A percentile compares a stretch with the other conserved stretches of the same genome.
Evolutionary conservation across 139 green algal genomes (phyloP).

Genomic region (Zygnema cylindricum): DNA sequence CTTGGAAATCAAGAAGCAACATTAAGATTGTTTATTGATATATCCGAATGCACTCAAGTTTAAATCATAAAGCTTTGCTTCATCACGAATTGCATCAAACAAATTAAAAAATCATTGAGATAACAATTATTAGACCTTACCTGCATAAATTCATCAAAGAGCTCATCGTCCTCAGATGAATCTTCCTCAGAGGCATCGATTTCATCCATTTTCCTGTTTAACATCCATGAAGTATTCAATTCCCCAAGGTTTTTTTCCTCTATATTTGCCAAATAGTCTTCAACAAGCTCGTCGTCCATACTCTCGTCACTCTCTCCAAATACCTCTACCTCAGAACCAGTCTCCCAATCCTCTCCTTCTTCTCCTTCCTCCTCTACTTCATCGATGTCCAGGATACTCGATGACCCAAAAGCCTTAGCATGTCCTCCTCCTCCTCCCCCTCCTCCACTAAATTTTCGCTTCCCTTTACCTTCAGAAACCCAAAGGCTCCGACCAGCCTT

Average conservation of each 20-base stretch:
- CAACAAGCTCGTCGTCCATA: neutral
- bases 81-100: too few relatives aligned
- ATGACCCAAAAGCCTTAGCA: neutral
- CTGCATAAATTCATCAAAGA: neutral
- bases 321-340: neutral
- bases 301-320: neutral
- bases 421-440: slow-evolving; percentile 21
- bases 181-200: neutral
- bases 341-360: slow-evolving; percentile 7
- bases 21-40: too few relatives aligned
- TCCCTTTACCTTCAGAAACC: neutral
- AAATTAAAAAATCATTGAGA: too few relatives aligned
- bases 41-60: too few relatives aligned
- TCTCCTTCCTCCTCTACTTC: neutral
- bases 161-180: neutral
- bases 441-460: neutral
- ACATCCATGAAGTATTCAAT: neutral
- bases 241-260: neutral
- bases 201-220: neutral
- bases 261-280: slow-evolving; percentile 8
- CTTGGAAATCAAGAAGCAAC: too few relatives aligned
- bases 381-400: too few relatives aligned
- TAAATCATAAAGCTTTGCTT: too few relatives aligned
- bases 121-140: too few relatives aligned
- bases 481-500: neutral